Evolutionary conservation across 2,329 filamentous ascomycete genomes (phyloP).

Genomic region (Corniculantispora saksenae): DNA sequence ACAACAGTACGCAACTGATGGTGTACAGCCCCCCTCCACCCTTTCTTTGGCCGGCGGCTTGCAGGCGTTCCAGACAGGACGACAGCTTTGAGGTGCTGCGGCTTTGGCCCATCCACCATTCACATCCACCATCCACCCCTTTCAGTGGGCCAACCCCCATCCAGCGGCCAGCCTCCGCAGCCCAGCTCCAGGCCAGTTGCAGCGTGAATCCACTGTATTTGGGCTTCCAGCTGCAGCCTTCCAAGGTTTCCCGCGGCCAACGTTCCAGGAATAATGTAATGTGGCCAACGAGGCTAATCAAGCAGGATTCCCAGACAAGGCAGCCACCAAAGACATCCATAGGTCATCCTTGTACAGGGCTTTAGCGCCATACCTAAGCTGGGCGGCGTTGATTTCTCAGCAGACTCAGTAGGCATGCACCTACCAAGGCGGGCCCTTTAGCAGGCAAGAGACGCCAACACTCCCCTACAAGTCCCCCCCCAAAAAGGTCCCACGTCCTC

Average conservation of each 20-base stretch:
- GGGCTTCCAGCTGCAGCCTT: neutral
- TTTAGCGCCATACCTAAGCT: neutral
- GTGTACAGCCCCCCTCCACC: neutral
- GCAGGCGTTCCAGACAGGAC: neutral
- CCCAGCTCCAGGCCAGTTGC: neutral
- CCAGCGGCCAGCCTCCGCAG: neutral
- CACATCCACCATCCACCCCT: neutral
- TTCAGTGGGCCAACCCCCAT: constrained; percentile 1
- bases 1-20: too few species aligned
- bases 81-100: neutral
- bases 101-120: neutral
- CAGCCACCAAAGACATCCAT: neutral
- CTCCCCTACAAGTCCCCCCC: neutral
- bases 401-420: neutral
- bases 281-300: neutral
- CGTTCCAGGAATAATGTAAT: too few species aligned
- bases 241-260: too few species aligned
- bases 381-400: constrained; percentile 4
- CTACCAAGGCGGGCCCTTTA: too few species aligned
- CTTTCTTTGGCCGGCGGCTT: neutral
- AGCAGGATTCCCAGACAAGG: neutral
- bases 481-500: neutral
- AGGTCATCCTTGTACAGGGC: too few species aligned
- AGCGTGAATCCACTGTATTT: neutral
- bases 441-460: neutral